Base-by-base conservation (phyloP, 768 basidiomycete species). In the Amanita molliuscula region DNA sequence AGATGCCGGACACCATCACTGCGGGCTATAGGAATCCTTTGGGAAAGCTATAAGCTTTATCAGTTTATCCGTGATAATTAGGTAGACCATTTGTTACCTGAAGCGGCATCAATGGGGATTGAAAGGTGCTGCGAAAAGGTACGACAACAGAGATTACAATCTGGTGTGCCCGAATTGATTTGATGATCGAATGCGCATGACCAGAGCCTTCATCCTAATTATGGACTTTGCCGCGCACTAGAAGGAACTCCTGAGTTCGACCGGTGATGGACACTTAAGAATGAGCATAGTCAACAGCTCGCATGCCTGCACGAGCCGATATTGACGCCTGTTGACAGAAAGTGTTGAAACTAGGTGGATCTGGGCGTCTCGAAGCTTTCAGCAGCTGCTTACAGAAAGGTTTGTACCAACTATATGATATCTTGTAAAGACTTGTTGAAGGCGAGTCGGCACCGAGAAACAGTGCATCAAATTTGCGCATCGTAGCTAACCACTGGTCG, bases 271-370 rank as follows among this genome's bases (percentile, higher is more conserved):
- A 44, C 25, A 33, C 31, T 50, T 50, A 42, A 50, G 42, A 43
- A 42, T 35, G 31, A 35, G 40, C 33, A 42, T 40, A 41, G 28
- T 31, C 25, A 50, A 41, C 48, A n/a, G 47, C 10, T 29, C 49
- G 31, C 29, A 20, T 10, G 20, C 26, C 34, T 26, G 16, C 13
- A n/a, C 35, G 23, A 4, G 31, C 49, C 33, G 49, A 44, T 50
- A 50, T 50, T 50, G 41, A 50, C 33, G 41, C 21, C 41, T 50
- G 41, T 44, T 44, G 49, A 50, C 41, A 48, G 16, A 28, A 38
- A 40, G 36, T 41, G 46, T 16, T 38, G 46, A 47, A 37, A 37
- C n/a, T n/a, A n/a, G 16, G 35, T 34, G 37, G 18, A 23, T 38
- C 35, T 9, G 33, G 15, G 7, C 18, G 15, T 16, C 16, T 33